phyloP scores from a whole-genome alignment of 805 yeast genomes.

The Candida oleophila region DNA sequence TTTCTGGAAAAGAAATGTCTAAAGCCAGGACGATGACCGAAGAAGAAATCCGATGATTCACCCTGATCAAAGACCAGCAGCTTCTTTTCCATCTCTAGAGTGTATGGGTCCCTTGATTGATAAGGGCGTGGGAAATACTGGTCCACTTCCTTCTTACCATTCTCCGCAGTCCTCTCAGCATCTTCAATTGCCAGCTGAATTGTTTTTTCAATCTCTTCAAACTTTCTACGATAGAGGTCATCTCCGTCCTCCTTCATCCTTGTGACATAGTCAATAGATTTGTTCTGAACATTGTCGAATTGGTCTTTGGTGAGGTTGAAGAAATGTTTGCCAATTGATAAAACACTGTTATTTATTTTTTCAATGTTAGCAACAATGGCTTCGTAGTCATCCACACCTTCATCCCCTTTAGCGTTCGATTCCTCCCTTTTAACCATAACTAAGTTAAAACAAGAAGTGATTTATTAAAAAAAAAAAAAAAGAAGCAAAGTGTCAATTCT shows the following conservation, averaged over 20 bases:
- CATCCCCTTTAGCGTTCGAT: neutral
- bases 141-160: constrained; percentile 7
- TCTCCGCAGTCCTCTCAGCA: neutral
- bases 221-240: neutral
- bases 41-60: constrained; percentile 1
- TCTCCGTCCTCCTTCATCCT: neutral
- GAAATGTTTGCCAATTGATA: constrained; percentile 7
- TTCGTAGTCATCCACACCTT: constrained; percentile 1
- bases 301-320: constrained; percentile 5
- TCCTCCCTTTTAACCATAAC: neutral
- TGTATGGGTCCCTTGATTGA: constrained; percentile 12
- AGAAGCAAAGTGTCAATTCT: too few relatives aligned
- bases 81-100: constrained; percentile 3
- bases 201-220: neutral
- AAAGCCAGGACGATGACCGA: constrained; percentile 7
- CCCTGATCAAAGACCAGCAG: constrained; percentile 4
- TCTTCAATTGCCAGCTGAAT: neutral
- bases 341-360: neutral
- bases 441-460: neutral
- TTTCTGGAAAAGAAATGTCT: constrained; percentile 14
- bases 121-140: constrained; percentile 21
- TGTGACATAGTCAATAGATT: neutral
- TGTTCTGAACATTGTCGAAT: neutral
- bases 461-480: too few relatives aligned
- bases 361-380: constrained; percentile 4